These are phyloP conservation scores for Hypoxylon perforatum DNA, from an alignment of 495 filamentous ascomycete species.

Conservation along the genomic window DNA sequence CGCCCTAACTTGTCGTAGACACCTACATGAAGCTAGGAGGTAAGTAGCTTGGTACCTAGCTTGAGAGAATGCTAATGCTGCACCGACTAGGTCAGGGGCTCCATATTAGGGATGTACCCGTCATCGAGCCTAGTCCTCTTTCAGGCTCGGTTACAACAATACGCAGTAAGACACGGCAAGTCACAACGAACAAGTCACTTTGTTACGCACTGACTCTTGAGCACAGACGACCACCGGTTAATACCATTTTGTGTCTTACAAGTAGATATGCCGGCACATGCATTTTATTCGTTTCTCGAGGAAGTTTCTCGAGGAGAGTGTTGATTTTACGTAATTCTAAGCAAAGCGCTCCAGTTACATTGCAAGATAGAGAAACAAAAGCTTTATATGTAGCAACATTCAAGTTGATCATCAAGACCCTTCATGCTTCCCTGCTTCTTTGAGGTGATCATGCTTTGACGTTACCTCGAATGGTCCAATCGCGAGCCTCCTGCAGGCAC, in stretches of 20 bases:
- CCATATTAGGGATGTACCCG: conserved; percentile 9
- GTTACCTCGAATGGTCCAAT: too few relatives aligned
- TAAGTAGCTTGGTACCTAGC: too few relatives aligned
- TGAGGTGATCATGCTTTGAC: too few relatives aligned
- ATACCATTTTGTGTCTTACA: neutral
- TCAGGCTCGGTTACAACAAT: conserved; percentile 32
- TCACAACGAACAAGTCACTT: conserved; percentile 1
- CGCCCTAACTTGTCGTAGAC: neutral
- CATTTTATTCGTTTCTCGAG: conserved; percentile 13
- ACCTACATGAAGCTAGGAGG: too few relatives aligned
- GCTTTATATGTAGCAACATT: neutral
- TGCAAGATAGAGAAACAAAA: too few relatives aligned
- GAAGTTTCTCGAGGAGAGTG: neutral
- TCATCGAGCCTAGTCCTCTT: conserved; percentile 21
- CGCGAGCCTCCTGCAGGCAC: too few relatives aligned
- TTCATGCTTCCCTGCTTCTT: too few relatives aligned
- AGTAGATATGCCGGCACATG: neutral
- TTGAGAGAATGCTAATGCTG: neutral
- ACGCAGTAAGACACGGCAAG: conserved; percentile 25
- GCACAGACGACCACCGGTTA: conserved; percentile 25
- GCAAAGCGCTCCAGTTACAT: too few relatives aligned
- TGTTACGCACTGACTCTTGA: conserved; percentile 32
- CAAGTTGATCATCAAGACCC: neutral
- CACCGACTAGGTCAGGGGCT: conserved; percentile 11
- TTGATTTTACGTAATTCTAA: too few relatives aligned